Evolutionary conservation across 495 filamentous ascomycete genomes (phyloP), one percentile per base, ranked within the genome.

Genomic region (Aspergillus panamensis): DNA sequence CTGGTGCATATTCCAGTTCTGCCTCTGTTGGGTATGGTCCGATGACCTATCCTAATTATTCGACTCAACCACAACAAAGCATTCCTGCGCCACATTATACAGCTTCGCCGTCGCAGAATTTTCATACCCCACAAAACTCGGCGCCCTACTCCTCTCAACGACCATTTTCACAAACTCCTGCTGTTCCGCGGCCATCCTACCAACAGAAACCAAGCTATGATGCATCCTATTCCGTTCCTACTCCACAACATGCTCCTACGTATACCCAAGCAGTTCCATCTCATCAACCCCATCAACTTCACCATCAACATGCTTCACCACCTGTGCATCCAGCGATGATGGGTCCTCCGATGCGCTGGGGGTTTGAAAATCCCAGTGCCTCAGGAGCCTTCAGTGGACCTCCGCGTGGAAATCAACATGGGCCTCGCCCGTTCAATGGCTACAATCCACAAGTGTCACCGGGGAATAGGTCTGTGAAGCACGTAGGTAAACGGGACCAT

Each of bases 291-390:
- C 35, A 39, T 17, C 42, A 39, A 39, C 35, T n/a, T n/a, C 35
- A 39, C 10, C 35, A 45, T 45, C 70, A 70, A 14, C 68, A 67
- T 64, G 44, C 32, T 6, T 55, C 64, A 1, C 63, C 55, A 5
- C 39, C 67, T 19, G 65, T 68, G 51, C 80, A 78, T 58, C 73
- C 77, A 14, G 73, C 78, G 44, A 67, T 84, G 54, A 82, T 87
- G 77, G 81, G 78, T 1, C 79, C 82, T 33, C 81, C 81, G 0
- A 78, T 85, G 59, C 78, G 77, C 30, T 82, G 84, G 73, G 81
- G 82, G 3, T 80, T 81, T 67, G 82, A 84, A 39, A 64, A 69
- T 51, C 62, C 66, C 25, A 66, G 63, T 25, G 54, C 68, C 35
- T 20, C 62, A 2, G 57, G 61, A 12, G 17, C 59, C 8, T 74